Base-by-base conservation (phyloP, 78 protist species). In the Dictyostelium firmibasis region DNA sequence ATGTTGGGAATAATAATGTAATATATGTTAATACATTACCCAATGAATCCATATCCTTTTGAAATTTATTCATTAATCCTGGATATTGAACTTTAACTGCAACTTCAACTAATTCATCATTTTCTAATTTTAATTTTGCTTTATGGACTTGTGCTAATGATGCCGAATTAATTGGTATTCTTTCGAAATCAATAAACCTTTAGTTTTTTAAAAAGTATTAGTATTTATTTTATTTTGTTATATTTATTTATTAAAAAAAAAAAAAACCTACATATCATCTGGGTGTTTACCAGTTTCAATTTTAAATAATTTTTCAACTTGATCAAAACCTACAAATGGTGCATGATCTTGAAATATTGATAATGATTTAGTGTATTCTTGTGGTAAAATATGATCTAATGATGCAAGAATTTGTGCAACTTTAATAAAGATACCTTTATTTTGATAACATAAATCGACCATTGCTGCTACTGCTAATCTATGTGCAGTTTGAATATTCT, bases 41-140 rank as follows among this genome's bases (percentile, higher is more conserved):
- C 13, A 84, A 27, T 6, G 95, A 85, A 36, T 83, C 50, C 44
- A 88, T 33, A 83, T 95, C 97, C 35, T 86, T 83, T 41, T 86
- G 91, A 33, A 88, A 95, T 29, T 84, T 35, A 16, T 75, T 35
- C 9, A 8, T 83, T 47, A 95, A 38, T 16, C 83, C 92, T 47
- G 97, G 97, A 72, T 95, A 95, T 62, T 95, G 97, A 27, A 95
- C 92, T 35, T 95, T 95, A 35, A 95, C 97, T 23, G 97, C 97
- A 20, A 95, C 97, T 33, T 95, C 97, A 33, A 20, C 18, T 14
- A 81, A 2, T 57, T 78, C 87, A 20, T 86, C 94, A 69, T 81
- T 81, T 41, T 69, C 81, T 14, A 81, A 13, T 33, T 43, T 11
- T 33, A 93, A 8, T n/a, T 69, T 93, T 29, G 96, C 96, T 38